A percentile compares a stretch with the other conserved stretches of the same genome.
Conservation (phyloP, 495 filamentous ascomycete species). For the Aeminium ludgeri region DNA sequence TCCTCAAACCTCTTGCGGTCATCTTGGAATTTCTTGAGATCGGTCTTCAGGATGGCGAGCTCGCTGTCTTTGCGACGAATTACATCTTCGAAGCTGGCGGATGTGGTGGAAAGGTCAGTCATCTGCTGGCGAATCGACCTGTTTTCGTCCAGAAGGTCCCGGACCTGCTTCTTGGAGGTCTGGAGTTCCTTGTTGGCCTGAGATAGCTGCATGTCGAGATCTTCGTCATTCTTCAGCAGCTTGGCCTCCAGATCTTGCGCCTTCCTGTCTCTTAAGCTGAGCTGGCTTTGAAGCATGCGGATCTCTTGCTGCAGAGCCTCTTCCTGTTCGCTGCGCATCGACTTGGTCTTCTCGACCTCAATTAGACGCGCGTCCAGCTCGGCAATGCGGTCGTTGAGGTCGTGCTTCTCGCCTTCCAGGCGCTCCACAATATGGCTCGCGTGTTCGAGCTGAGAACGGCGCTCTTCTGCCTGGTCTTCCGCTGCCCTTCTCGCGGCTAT, state of each 20-base stretch:
- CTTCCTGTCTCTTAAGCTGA: slow-evolving; percentile 80
- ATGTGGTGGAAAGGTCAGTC: slow-evolving; percentile 73
- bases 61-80: slow-evolving; percentile 90
- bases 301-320: slow-evolving; percentile 62
- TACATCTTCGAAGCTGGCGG: slow-evolving; percentile 85
- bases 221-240: slow-evolving; percentile 70
- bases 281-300: slow-evolving; percentile 80
- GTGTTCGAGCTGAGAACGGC: slow-evolving; percentile 71
- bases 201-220: slow-evolving; percentile 72
- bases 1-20: slow-evolving; percentile 62
- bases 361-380: slow-evolving; percentile 51
- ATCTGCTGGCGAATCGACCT: slow-evolving; percentile 71
- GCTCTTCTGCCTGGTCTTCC: slow-evolving; percentile 67
- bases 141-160: slow-evolving; percentile 67
- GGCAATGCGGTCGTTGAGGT: slow-evolving; percentile 46
- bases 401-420: slow-evolving; percentile 69
- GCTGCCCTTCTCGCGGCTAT: slow-evolving; percentile 78
- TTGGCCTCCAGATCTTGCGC: slow-evolving; percentile 73
- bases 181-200: slow-evolving; percentile 71
- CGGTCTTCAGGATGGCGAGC: slow-evolving; percentile 62
- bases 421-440: slow-evolving; percentile 71
- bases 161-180: slow-evolving; percentile 47
- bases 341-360: slow-evolving; percentile 47
- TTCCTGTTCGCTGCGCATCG: slow-evolving; percentile 53
- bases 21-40: slow-evolving; percentile 59